Evolutionary conservation across 2,329 filamentous ascomycete species (phyloP).

Genomic region (Fusarium sublunatum): DNA sequence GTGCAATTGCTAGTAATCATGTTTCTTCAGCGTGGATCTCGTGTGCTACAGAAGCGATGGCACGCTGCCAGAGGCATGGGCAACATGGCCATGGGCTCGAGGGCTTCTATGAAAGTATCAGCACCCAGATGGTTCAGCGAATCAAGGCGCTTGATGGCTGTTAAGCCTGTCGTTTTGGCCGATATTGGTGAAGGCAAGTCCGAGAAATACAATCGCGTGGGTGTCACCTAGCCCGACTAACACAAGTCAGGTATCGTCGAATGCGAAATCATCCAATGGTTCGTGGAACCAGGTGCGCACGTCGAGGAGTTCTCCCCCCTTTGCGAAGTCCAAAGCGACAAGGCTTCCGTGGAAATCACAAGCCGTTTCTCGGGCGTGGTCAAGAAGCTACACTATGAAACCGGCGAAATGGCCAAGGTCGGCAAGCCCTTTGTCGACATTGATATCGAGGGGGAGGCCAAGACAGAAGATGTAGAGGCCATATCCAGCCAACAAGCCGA

Average conservation of each 20-base stretch:
- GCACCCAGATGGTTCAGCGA: conserved; percentile 62
- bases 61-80: conserved; percentile 56
- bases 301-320: conserved; percentile 98
- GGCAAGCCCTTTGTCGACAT: conserved; percentile 96
- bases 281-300: conserved; percentile 92
- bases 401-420: conserved; percentile 95
- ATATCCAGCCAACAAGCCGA: conserved; percentile 51
- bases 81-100: conserved; percentile 49
- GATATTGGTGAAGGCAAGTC: conserved; percentile 84
- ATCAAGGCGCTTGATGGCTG: conserved; percentile 61
- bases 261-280: conserved; percentile 99
- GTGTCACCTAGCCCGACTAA: conserved; percentile 24
- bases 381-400: conserved; percentile 95
- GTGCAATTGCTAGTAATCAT: conserved; percentile 52
- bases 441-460: conserved; percentile 84
- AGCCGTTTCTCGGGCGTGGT: conserved; percentile 95
- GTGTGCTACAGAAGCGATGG: conserved; percentile 64
- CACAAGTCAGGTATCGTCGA: conserved; percentile 83
- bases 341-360: conserved; percentile 90
- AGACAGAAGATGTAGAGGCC: conserved; percentile 52
- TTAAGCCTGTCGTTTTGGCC: conserved; percentile 84
- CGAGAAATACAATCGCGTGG: neutral
- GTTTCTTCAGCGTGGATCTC: conserved; percentile 66
- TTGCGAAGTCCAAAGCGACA: conserved; percentile 98
- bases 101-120: conserved; percentile 46